Evolutionary conservation across 768 basidiomycete species (phyloP).

Genomic region (Phylloporus sp.): DNA sequence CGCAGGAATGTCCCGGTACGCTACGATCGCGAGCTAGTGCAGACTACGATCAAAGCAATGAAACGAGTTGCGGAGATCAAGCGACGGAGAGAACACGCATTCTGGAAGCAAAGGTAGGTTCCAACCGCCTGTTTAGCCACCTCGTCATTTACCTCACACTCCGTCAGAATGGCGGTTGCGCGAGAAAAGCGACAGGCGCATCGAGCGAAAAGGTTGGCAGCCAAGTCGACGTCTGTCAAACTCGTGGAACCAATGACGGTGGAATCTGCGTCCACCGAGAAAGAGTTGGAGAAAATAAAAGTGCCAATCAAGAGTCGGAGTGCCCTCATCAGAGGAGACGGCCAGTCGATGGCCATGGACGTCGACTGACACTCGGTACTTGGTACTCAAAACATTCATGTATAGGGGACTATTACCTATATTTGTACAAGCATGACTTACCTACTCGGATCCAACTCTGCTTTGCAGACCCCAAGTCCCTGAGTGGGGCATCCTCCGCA

Average conservation of each 20-base stretch:
- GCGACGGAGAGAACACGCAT: slow-evolving; percentile 82
- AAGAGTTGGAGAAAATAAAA: slow-evolving; percentile 75
- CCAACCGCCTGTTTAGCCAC: background rate
- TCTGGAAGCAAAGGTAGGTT: slow-evolving; percentile 89
- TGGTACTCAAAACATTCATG: no score
- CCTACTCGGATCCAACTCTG: background rate
- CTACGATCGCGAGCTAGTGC: slow-evolving; percentile 91
- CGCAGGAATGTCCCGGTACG: slow-evolving; percentile 95
- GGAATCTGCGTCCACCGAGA: slow-evolving; percentile 42
- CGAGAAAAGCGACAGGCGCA: slow-evolving; percentile 74
- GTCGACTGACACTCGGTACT: slow-evolving; percentile 52
- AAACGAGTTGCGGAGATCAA: slow-evolving; percentile 93
- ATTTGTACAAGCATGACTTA: slow-evolving; percentile 12
- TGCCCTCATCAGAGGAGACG: slow-evolving; percentile 78
- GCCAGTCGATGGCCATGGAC: slow-evolving; percentile 90
- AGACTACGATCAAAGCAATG: slow-evolving; percentile 95
- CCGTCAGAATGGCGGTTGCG: slow-evolving; percentile 74
- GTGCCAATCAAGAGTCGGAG: slow-evolving; percentile 58
- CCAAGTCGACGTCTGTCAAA: slow-evolving; percentile 52
- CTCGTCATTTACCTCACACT: background rate
- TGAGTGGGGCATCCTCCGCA: slow-evolving; percentile 3
- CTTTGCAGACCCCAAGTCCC: slow-evolving; percentile 1
- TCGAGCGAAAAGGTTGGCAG: slow-evolving; percentile 59
- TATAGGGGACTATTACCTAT: slow-evolving; percentile 19
- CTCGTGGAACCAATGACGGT: slow-evolving; percentile 60